Evolutionary conservation across 176 grass and related monocot species (phyloP).

Genomic region (Miscanthus lutarioriparius): DNA sequence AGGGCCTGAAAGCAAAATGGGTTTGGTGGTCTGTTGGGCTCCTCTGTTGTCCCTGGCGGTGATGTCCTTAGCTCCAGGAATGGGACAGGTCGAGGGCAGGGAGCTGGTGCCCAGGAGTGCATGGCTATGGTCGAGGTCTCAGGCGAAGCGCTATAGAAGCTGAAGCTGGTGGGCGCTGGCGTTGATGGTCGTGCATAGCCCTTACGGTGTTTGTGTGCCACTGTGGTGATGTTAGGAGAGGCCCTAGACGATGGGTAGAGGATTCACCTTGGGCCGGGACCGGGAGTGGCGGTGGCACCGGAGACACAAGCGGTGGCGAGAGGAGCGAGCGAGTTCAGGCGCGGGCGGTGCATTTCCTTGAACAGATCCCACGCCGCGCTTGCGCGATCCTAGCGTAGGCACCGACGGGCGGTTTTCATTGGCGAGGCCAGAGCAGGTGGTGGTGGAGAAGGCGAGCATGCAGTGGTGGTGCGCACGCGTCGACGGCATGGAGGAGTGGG

Average conservation of each 20-base stretch:
- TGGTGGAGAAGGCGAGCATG: not conserved
- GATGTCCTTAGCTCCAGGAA: slow-evolving; percentile 38
- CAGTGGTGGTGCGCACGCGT: not conserved
- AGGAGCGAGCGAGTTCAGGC: not conserved
- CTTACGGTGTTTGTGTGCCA: not conserved
- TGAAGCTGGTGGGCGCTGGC: not conserved
- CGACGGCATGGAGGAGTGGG: not conserved
- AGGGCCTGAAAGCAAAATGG: slow-evolving; percentile 47
- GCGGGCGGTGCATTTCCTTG: slow-evolving; percentile 26
- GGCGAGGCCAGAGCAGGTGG: slow-evolving; percentile 32
- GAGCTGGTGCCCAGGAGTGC: not conserved
- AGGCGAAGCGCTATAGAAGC: not conserved
- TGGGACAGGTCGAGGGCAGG: not conserved
- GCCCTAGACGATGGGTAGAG: not conserved
- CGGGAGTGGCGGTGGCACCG: not conserved
- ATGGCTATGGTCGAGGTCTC: not conserved
- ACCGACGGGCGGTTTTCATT: slow-evolving; percentile 43
- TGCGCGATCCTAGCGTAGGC: slow-evolving; percentile 13
- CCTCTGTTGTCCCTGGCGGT: slow-evolving; percentile 16
- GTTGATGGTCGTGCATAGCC: not conserved
- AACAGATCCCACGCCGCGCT: slow-evolving; percentile 41
- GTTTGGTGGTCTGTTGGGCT: slow-evolving; percentile 14
- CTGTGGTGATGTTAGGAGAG: not conserved
- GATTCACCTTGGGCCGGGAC: not conserved
- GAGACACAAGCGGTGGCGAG: not conserved